Evolutionary conservation across 78 protist species (phyloP).

Genomic region (Speleostelium caveatum): DNA sequence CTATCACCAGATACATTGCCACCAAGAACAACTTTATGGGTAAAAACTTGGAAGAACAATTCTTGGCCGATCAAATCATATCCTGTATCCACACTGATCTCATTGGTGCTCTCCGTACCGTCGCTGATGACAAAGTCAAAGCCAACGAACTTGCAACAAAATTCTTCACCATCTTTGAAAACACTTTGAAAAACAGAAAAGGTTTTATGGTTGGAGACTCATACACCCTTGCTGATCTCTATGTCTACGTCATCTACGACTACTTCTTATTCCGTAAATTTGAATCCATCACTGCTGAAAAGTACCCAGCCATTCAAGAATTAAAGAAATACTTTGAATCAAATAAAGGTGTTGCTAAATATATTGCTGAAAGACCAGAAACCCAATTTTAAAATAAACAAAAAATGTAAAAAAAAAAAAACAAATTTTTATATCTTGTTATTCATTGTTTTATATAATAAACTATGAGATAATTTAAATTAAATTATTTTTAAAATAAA

Average conservation of each 20-base stretch:
- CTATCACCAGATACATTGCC: slow-evolving; percentile 32
- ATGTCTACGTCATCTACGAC: not conserved
- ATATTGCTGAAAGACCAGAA: slow-evolving; percentile 40
- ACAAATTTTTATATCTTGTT: no score
- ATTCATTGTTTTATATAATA: no score
- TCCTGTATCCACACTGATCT: not conserved
- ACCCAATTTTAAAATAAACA: slow-evolving; percentile 31
- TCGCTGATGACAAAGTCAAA: no score
- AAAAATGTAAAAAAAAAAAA: not conserved
- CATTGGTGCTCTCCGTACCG: no score
- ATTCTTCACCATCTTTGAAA: not conserved
- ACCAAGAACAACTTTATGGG: slow-evolving; percentile 9
- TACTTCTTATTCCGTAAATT: not conserved
- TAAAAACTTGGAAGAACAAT: not conserved
- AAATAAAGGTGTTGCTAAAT: not conserved
- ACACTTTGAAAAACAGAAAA: not conserved
- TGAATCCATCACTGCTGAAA: not conserved
- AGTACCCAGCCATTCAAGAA: not conserved
- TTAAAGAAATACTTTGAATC: slow-evolving; percentile 11
- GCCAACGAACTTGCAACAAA: no score
- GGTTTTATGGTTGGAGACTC: not conserved
- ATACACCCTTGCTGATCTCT: slow-evolving; percentile 14
- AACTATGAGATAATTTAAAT: no score
- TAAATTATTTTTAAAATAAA: no score
- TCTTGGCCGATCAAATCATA: no score